Evolutionary conservation across 805 yeast genomes (phyloP).

Genomic region (Priceomyces medius): DNA sequence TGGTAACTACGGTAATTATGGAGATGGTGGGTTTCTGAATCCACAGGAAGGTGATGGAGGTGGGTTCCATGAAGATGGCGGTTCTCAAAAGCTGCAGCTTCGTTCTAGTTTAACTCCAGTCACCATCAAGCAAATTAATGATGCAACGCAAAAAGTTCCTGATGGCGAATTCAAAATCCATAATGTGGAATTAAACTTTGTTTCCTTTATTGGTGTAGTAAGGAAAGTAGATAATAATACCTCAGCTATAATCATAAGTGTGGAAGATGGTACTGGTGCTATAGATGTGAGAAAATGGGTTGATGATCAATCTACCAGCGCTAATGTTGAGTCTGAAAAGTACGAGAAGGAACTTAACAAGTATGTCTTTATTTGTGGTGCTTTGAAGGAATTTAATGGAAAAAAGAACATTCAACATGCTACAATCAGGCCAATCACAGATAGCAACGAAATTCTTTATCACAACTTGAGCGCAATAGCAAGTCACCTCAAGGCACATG

Average conservation of each 20-base stretch:
- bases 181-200: constrained; percentile 60
- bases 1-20: constrained; percentile 14
- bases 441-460: constrained; percentile 66
- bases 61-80: constrained; percentile 19
- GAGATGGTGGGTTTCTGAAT: constrained; percentile 24
- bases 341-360: constrained; percentile 46
- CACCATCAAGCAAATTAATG: constrained; percentile 69
- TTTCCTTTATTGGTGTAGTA: constrained; percentile 67
- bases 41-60: constrained; percentile 16
- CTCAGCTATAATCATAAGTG: constrained; percentile 51
- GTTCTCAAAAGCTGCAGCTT: constrained; percentile 23
- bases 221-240: constrained; percentile 61
- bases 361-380: constrained; percentile 56
- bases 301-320: constrained; percentile 26
- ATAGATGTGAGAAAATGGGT: constrained; percentile 66
- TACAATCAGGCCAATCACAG: constrained; percentile 53
- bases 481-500: constrained; percentile 55
- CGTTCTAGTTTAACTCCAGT: constrained; percentile 52
- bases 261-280: constrained; percentile 77
- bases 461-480: constrained; percentile 66
- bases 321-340: constrained; percentile 30
- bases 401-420: constrained; percentile 67
- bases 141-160: constrained; percentile 57
- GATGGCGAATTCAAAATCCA: constrained; percentile 66
- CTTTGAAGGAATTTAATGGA: constrained; percentile 55